A percentile compares a stretch with the other conserved stretches of the same genome.
Conservation (phyloP, 169 alveolate genomes). For the Plasmodium falciparum region DNA sequence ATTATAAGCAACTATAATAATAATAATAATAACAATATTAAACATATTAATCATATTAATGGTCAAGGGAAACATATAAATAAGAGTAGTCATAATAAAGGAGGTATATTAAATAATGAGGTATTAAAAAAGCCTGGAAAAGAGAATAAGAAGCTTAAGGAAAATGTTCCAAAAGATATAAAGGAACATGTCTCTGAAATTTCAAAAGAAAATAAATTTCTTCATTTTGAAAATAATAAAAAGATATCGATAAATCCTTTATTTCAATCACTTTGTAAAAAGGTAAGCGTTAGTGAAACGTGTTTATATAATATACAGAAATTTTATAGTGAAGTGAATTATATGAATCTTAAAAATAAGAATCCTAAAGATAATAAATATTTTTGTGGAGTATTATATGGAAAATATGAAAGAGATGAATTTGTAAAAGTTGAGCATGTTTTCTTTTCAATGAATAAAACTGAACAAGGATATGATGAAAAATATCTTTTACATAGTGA, state of each 20-base stretch:
- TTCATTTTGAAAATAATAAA: conserved; percentile 44
- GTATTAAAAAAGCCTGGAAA: neutral
- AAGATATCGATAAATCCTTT: conserved; percentile 50
- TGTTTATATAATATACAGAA: conserved; percentile 61
- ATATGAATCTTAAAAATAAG: conserved; percentile 10
- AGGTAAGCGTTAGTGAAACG: conserved; percentile 75
- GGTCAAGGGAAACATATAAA: no score
- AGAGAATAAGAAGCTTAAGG: conserved; percentile 1
- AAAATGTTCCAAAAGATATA: conserved; percentile 4
- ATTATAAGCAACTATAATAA: conserved; percentile 1
- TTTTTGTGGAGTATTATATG: conserved; percentile 70
- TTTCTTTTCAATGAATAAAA: conserved; percentile 44
- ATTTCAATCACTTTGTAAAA: conserved; percentile 46
- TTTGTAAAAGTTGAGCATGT: conserved; percentile 57
- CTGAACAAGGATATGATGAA: conserved; percentile 20
- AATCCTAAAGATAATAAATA: conserved; percentile 7
- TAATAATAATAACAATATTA: neutral
- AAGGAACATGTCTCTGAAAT: neutral
- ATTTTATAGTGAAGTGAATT: conserved; percentile 48
- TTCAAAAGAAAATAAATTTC: conserved; percentile 53
- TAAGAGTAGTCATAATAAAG: no score
- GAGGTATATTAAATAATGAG: no score
- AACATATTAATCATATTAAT: neutral
- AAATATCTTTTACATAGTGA: conserved; percentile 63
- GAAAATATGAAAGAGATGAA: conserved; percentile 47